phyloP scores from a whole-genome alignment of 164 flowering plant species.

The Magnolia changhungtana region DNA sequence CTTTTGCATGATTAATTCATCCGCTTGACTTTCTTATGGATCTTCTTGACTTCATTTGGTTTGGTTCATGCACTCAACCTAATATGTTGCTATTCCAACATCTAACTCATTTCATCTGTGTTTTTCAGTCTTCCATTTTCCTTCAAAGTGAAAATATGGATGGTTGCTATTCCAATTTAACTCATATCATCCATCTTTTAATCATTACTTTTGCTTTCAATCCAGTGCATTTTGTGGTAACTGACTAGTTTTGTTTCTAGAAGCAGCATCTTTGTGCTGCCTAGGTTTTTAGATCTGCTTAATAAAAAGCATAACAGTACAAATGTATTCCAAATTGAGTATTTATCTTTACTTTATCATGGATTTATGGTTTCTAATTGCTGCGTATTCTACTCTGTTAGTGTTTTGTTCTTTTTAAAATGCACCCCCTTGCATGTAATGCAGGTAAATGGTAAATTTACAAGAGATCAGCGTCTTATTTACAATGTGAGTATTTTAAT shows the following conservation, averaged over 20 bases:
- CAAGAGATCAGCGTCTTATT: slow-evolving; percentile 64
- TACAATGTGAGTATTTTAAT: slow-evolving; percentile 61
- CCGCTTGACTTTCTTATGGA: neutral
- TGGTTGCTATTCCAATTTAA: no score
- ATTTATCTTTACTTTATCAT: neutral
- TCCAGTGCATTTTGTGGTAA: no score
- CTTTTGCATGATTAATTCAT: neutral
- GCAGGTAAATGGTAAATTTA: slow-evolving; percentile 95
- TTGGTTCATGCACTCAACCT: neutral
- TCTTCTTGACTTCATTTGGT: neutral
- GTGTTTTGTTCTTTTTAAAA: no score
- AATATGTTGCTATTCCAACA: neutral
- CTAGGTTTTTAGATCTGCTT: neutral
- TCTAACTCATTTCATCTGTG: neutral
- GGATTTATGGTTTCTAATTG: neutral
- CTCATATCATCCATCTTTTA: no score
- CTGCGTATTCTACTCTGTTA: neutral
- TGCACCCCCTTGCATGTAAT: slow-evolving; percentile 10
- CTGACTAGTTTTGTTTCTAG: no score
- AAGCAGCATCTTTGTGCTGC: neutral
- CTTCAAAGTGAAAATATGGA: neutral
- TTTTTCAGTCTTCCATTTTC: neutral
- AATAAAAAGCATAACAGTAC: no score
- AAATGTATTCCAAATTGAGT: neutral
- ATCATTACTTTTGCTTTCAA: no score